Base-by-base conservation (phyloP, 768 basidiomycete genomes). In the Arthromyces matolae region DNA sequence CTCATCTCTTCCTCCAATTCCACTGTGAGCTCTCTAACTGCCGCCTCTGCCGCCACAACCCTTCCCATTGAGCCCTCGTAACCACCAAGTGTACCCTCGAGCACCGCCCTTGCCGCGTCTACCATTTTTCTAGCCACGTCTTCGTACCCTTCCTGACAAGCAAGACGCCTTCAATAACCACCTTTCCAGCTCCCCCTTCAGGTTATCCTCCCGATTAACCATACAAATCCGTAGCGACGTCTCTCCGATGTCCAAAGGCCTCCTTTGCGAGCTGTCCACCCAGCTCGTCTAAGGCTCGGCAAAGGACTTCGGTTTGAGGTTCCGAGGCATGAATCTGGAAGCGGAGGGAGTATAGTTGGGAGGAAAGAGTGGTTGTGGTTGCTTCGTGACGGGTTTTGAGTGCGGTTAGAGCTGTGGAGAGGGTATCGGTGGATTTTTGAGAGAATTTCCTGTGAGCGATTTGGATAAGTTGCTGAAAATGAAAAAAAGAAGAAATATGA, bases 381-480 rank as follows among this genome's bases (percentile, higher is more conserved):
- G 85, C 78, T 2, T 75, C 65, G 57, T 90, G 83, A 3, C 89
- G 78, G 0, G 73, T 60, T 45, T 79, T 81, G 39, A 88, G 71
- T 2, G 78, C 65, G 5, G 69, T 67, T 34, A 91, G 70, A 10
- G 86, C 77, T 3, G 68, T 57, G 53, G 88, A 86, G 0, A 92
- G 77, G 1, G 74, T 61, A 45, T 86, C 75, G 4, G 84, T 85
- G 6, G 86, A 80, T 2, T 77, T 70, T 59, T 93, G 89, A 2
- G 89, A 89, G 65, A 91, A 93, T 63, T 82, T 86, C 89, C 89
- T 90, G 51, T 20, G 9, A 32, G 13, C n/a, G n/a, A n/a, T n/a
- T 23, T 43, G 5, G 13, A 18, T 13, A 14, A n/a, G n/a, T n/a
- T n/a, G n/a, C n/a, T n/a, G n/a, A n/a, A 27, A 36, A n/a, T n/a